Evolutionary conservation across 31 red algal genomes (phyloP), one percentile per base, ranked within the genome.

Genomic region (Asparagopsis taxiformis): DNA sequence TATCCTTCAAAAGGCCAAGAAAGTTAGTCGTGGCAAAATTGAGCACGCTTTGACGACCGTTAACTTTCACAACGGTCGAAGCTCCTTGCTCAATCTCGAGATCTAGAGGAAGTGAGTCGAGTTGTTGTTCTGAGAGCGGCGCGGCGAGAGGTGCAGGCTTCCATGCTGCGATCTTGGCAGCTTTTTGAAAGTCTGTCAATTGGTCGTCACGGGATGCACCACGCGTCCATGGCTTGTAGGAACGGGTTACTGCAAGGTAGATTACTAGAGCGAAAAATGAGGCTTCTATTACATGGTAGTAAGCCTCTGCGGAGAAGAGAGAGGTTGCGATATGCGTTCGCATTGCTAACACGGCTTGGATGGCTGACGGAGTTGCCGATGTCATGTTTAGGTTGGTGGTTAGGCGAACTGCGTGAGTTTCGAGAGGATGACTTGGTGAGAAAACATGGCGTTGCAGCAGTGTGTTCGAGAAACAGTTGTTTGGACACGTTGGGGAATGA

Each of bases 21-120:
- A 88, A 98, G 66, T 98, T 91, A 37, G 65, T 39, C 5, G 95
- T 88, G 1, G 91, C 90, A 49, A 98, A 62, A 62, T 98, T 88
- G 51, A 84, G 50, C 2, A 62, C 65, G 19, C 20, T 19, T 13
- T 62, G 55, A 2, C 36, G 31, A 31, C 50, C 50, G 68, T 82
- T 62, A 11, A 77, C 19, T 4, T 22, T 46, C 37, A 77, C 31
- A 36, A 22, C 55, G n/a, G 41, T 50, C 19, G 41, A 39, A 7
- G 22, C 2, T 6, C 23, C 35, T 10, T 31, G 9, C 16, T 63
- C 15, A 5, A 57, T 24, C 57, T 31, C 63, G 46, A 84, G 26
- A 43, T 76, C 70, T 49, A 86, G 70, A 3, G 62, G 72, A 24
- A 51, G 63, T 23, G 60, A 30, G 22, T 65, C 59, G 6, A 16